Evolutionary conservation across 208 protist genomes (phyloP).

Genomic region (Crithidia bombi): DNA sequence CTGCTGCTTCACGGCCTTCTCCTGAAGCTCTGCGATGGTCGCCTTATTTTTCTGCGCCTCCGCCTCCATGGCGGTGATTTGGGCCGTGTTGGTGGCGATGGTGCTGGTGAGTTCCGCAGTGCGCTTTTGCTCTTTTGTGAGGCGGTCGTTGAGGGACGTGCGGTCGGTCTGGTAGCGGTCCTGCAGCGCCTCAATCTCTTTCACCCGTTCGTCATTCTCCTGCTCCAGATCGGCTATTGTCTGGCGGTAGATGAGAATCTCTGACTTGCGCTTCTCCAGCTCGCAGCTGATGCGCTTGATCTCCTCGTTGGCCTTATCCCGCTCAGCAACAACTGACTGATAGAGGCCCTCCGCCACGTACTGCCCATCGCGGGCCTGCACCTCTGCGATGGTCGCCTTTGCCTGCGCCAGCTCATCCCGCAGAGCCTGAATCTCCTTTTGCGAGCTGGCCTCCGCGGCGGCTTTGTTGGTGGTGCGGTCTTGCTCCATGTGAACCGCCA

Average conservation of each 20-base stretch:
- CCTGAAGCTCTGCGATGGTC: constrained; percentile 49
- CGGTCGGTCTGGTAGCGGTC: constrained; percentile 61
- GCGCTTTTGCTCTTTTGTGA: constrained; percentile 57
- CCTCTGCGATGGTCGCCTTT: constrained; percentile 38
- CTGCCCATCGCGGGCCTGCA: constrained; percentile 35
- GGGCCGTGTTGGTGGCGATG: constrained; percentile 16
- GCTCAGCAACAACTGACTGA: constrained; percentile 55
- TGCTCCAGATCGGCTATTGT: constrained; percentile 81
- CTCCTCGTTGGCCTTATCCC: constrained; percentile 54
- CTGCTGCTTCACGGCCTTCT: constrained; percentile 55
- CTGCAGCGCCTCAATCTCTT: constrained; percentile 81
- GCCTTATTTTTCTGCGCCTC: constrained; percentile 33
- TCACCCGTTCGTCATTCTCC: constrained; percentile 85
- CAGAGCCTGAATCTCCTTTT: constrained; percentile 57
- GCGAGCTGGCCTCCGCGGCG: constrained; percentile 48
- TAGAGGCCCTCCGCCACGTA: constrained; percentile 79
- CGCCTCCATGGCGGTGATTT: constrained; percentile 35
- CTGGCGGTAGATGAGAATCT: constrained; percentile 88
- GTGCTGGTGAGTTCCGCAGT: constrained; percentile 37
- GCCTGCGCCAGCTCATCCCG: constrained; percentile 51
- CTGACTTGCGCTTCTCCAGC: constrained; percentile 84
- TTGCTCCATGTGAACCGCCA: constrained; percentile 80
- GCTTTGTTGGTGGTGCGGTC: constrained; percentile 48
- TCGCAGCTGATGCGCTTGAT: constrained; percentile 53
- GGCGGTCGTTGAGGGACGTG: constrained; percentile 43